These are phyloP conservation scores for Penicillium sp. DNA, from an alignment of 2,329 filamentous ascomycete species.

Conservation along the genomic window DNA sequence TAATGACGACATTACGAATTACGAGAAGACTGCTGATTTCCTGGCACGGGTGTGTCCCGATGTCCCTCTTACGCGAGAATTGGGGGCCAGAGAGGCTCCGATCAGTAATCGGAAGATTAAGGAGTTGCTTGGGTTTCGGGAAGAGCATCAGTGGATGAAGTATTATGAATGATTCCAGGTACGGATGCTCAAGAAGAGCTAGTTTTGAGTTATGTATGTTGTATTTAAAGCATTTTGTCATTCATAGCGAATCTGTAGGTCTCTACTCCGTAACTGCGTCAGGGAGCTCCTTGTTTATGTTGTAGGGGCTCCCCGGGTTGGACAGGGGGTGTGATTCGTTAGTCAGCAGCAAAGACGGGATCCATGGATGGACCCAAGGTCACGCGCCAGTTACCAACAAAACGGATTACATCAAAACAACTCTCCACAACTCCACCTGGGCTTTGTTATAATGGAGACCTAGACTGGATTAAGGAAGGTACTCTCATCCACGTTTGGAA, in stretches of 20 bases:
- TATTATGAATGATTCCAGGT: slow-evolving; percentile 16
- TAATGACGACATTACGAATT: slow-evolving; percentile 59
- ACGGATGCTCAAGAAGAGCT: background rate
- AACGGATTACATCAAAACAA: background rate
- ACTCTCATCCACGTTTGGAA: background rate
- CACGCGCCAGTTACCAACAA: background rate
- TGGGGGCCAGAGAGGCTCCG: slow-evolving; percentile 60
- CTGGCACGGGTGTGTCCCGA: slow-evolving; percentile 51
- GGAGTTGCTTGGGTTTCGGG: slow-evolving; percentile 58
- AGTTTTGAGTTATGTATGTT: background rate
- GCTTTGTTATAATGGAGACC: background rate
- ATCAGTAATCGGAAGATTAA: slow-evolving; percentile 61
- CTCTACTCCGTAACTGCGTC: too few relatives aligned
- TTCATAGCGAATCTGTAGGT: too few relatives aligned
- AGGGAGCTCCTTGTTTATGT: background rate
- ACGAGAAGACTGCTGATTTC: slow-evolving; percentile 53
- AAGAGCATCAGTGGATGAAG: slow-evolving; percentile 48
- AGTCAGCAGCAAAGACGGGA: too few relatives aligned
- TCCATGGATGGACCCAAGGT: too few relatives aligned
- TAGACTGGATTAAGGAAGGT: too few relatives aligned
- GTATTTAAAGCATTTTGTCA: background rate
- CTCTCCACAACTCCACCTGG: background rate
- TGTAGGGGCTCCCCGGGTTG: background rate
- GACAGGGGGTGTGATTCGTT: too few relatives aligned
- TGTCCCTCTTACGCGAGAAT: slow-evolving; percentile 54